Base-by-base conservation (phyloP, 2,329 filamentous ascomycete species). In the Fusarium mexicanum region DNA sequence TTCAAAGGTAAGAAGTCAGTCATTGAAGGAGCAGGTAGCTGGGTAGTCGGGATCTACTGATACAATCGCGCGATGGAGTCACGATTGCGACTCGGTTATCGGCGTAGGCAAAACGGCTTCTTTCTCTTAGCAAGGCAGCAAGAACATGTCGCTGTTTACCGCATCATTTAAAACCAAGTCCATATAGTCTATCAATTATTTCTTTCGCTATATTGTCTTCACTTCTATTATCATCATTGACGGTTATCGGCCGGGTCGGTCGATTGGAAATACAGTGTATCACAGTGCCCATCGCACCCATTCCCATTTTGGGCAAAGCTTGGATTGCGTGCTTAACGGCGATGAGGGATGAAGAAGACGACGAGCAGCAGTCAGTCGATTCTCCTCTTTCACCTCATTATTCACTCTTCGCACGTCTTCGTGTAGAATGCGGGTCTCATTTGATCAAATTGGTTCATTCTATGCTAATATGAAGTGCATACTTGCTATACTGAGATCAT, bases 321-420 rank as follows among this genome's bases (percentile, higher is more conserved):
- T 22, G 37, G 38, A 75, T 75, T 73, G 73, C 73, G 73, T 75
- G 73, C 64, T 75, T 61, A 38, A 75, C 24, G 14, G 51, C 20
- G 31, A 61, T 38, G 62, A 61, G 54, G 41, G 43, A 44, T 54
- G 48, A 65, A 66, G 53, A 72, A n/a, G 44, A 72, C 43, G 61
- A 54, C 53, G 43, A 75, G 48, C 47, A 67, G 5, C 35, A 63
- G 29, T 46, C 57, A 26, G 33, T 46, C 59, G 35, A 68, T 71
- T 50, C 61, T 74, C 66, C 43, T 77, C 69, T 67, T 74, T 71
- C 68, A 60, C 67, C 54, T 72, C 51, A 64, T 65, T 48, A 58
- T 71, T 71, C 73, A 64, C 51, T 55, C 46, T 70, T 64, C 46
- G 29, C 46, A 66, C 61, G 54, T 66, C 51, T 72, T 63, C 51